Conservation (phyloP, 1,284 basidiomycete species). For the Cryptococcus sp. region DNA sequence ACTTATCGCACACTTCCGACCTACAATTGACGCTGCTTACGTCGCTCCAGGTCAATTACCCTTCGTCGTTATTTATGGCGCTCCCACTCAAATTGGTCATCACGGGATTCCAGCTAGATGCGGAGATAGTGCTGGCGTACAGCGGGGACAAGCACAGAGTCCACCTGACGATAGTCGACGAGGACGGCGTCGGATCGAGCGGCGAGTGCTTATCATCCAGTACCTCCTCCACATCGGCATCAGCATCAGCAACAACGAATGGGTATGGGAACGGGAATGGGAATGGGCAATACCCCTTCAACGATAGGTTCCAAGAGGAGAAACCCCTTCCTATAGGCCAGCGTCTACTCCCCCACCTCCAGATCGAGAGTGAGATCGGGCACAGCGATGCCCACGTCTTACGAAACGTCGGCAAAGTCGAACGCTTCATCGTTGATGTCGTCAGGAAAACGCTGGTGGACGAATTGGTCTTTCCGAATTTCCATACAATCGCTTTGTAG, state of each 20-base stretch:
- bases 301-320: conserved; percentile 1
- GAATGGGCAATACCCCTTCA: too few species aligned
- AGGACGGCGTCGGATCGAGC: conserved; percentile 46
- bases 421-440: conserved; percentile 92
- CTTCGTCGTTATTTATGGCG: conserved; percentile 90
- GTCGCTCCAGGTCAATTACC: conserved; percentile 93
- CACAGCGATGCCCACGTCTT: conserved; percentile 93
- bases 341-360: conserved; percentile 82
- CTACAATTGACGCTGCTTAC: conserved; percentile 73
- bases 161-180: conserved; percentile 85
- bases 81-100: conserved; percentile 90
- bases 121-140: conserved; percentile 87
- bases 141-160: conserved; percentile 75
- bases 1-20: conserved; percentile 53
- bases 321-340: conserved; percentile 64
- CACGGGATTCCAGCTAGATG: conserved; percentile 81
- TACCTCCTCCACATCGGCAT: conserved; percentile 35
- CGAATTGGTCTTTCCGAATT: conserved; percentile 90
- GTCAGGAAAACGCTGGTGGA: conserved; percentile 92
- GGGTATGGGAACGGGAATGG: neutral
- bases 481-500: conserved; percentile 67
- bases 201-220: conserved; percentile 25
- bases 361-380: conserved; percentile 95
- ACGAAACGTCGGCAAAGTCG: conserved; percentile 94
- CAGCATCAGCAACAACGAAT: neutral